phyloP scores from a whole-genome alignment of 169 alveolate genomes.

The Eimeria zaria region DNA sequence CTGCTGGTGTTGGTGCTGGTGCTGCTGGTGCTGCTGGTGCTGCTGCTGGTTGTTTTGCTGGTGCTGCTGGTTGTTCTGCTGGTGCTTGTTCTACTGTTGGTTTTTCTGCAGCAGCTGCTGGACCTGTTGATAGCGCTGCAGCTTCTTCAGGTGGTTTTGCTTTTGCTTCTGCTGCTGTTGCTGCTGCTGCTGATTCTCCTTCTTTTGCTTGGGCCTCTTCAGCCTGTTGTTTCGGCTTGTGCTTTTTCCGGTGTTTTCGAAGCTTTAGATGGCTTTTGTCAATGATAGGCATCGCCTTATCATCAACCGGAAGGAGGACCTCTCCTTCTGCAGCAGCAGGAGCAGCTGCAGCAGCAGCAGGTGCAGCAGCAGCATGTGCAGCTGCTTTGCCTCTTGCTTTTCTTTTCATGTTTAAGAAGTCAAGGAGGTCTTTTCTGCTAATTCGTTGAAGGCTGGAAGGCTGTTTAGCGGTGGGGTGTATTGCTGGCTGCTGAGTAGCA shows the following conservation, averaged over 20 bases:
- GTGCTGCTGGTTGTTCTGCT: not conserved
- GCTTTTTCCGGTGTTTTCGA: not conserved
- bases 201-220: not conserved
- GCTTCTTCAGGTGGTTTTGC: not conserved
- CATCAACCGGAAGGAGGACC: conserved; percentile 34
- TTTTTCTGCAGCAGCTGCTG: conserved; percentile 1
- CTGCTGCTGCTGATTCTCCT: not conserved
- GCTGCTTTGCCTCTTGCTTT: not conserved
- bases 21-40: not conserved
- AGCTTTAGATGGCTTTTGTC: not conserved
- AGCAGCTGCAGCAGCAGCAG: not conserved
- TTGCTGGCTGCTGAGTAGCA: not conserved
- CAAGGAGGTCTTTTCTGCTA: not conserved
- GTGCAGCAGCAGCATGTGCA: not conserved
- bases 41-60: conserved; percentile 4
- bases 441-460: conserved; percentile 11
- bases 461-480: not conserved
- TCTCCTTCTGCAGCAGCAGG: conserved; percentile 20
- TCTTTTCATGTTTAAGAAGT: not conserved
- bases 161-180: conserved; percentile 9
- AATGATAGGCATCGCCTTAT: conserved; percentile 11
- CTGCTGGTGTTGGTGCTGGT: not conserved
- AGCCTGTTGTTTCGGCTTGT: not conserved
- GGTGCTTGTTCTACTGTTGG: not conserved
- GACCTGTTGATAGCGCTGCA: not conserved